phyloP scores from a whole-genome alignment of 2,329 filamentous ascomycete species.

The Trichoderma atrobrunneum region DNA sequence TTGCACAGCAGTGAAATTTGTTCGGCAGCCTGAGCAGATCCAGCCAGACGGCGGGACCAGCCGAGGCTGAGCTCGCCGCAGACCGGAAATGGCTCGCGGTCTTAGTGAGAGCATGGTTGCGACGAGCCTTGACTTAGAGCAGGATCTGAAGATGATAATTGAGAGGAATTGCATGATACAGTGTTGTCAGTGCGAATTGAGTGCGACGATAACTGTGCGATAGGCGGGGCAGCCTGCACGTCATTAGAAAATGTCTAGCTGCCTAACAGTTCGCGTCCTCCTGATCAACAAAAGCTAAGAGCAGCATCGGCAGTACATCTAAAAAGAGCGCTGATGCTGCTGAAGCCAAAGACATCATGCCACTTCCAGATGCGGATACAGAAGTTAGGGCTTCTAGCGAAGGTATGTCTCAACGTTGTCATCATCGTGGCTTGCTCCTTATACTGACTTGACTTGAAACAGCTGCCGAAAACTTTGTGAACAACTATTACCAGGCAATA shows the following conservation, averaged over 20 bases:
- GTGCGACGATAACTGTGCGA: conserved; percentile 21
- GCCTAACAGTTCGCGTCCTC: background rate
- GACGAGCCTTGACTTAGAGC: background rate
- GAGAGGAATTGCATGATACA: conserved; percentile 17
- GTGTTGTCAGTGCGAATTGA: conserved; percentile 22
- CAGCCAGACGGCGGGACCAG: conserved; percentile 24
- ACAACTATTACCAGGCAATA: conserved; percentile 73
- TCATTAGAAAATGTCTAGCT: background rate
- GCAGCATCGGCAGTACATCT: background rate
- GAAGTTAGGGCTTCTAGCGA: conserved; percentile 47
- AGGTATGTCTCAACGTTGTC: conserved; percentile 33
- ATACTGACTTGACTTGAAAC: conserved; percentile 6
- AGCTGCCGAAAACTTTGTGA: conserved; percentile 71
- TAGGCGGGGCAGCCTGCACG: conserved; percentile 13
- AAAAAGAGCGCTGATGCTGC: background rate
- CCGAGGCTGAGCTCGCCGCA: conserved; percentile 25
- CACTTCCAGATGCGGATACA: conserved; percentile 40
- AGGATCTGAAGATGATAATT: background rate
- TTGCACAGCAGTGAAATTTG: conserved; percentile 23
- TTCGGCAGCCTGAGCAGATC: conserved; percentile 31
- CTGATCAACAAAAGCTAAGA: background rate
- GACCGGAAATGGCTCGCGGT: conserved; percentile 28
- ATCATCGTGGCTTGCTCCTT: no score
- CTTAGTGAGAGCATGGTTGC: conserved; percentile 30
- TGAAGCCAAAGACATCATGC: conserved; percentile 27